These are phyloP conservation scores for Closterium sp. DNA, from an alignment of 139 green algal genomes.

Conservation along the genomic window DNA sequence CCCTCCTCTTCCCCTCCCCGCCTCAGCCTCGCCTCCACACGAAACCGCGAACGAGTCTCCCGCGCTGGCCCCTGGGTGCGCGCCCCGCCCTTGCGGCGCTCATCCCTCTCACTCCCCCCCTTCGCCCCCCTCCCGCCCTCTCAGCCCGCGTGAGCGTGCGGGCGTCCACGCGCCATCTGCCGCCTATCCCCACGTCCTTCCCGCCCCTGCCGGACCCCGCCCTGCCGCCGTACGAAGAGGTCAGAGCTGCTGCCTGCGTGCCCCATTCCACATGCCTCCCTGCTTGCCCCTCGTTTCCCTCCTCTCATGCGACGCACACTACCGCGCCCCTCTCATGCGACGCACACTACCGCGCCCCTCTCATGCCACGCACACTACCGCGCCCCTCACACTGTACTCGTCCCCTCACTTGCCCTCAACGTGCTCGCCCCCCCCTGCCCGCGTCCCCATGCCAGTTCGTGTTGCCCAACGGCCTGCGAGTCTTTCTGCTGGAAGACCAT, in stretches of 20 bases:
- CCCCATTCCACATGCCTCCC: not conserved
- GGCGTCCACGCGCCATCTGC: constrained; percentile 6
- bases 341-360: no score
- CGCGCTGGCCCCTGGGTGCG: no score
- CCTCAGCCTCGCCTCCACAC: no score
- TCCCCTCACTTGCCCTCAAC: not conserved
- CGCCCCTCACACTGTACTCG: not conserved
- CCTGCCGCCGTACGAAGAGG: constrained; percentile 28
- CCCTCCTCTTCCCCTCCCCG: not conserved
- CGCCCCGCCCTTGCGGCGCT: not conserved
- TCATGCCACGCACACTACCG: no score
- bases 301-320: not conserved
- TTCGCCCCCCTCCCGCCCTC: no score
- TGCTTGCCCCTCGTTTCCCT: not conserved
- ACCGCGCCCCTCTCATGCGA: not conserved
- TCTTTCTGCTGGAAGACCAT: constrained; percentile 46
- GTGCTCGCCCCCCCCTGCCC: not conserved
- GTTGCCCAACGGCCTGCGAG: constrained; percentile 30
- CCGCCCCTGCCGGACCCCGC: constrained; percentile 13
- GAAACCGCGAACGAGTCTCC: no score
- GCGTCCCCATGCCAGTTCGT: not conserved
- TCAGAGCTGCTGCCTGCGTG: not conserved
- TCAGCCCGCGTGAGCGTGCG: not conserved
- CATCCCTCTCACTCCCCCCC: no score
- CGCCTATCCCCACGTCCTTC: constrained; percentile 34